Percentiles rank a stretch among this genome's conserved stretches.
Conservation (phyloP, 345 rosid genomes). For the Geranium brycei region DNA sequence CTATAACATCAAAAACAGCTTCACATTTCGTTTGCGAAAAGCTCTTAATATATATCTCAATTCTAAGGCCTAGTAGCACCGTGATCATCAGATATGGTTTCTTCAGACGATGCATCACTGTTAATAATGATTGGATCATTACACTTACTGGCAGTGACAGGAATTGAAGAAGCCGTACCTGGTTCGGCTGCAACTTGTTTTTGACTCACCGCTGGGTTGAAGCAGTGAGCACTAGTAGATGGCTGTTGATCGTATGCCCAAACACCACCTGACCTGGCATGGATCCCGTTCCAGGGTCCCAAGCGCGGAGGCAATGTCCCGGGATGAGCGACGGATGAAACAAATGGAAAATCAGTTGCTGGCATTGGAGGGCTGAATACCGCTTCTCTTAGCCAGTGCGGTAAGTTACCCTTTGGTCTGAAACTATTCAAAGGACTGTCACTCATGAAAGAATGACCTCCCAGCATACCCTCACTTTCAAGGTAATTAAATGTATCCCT, state of each 20-base stretch:
- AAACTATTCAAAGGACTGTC: background rate
- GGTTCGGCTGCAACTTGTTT: constrained; percentile 7
- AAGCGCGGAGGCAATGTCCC: constrained; percentile 2
- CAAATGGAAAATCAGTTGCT: constrained; percentile 1
- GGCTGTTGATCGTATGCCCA: constrained; percentile 8
- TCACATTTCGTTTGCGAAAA: background rate
- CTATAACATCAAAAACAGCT: background rate
- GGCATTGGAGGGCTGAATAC: constrained; percentile 18
- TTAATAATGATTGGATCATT: constrained; percentile 20
- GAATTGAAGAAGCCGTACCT: constrained; percentile 1
- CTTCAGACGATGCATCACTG: constrained; percentile 39
- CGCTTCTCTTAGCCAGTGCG: constrained; percentile 34
- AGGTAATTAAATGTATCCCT: background rate
- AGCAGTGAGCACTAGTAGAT: constrained; percentile 4
- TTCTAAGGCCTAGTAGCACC: constrained; percentile 12
- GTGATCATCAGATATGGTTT: constrained; percentile 38
- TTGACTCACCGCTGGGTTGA: constrained; percentile 3
- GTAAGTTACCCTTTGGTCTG: constrained; percentile 16
- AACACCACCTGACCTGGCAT: constrained; percentile 2
- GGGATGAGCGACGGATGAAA: constrained; percentile 9
- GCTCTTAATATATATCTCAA: background rate
- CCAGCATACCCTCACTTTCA: constrained; percentile 5
- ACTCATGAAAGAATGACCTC: constrained; percentile 4
- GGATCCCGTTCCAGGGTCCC: background rate
- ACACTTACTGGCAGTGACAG: constrained; percentile 5